Base-by-base conservation (phyloP, 2,329 filamentous ascomycete species). In the Fusarium sp. region DNA sequence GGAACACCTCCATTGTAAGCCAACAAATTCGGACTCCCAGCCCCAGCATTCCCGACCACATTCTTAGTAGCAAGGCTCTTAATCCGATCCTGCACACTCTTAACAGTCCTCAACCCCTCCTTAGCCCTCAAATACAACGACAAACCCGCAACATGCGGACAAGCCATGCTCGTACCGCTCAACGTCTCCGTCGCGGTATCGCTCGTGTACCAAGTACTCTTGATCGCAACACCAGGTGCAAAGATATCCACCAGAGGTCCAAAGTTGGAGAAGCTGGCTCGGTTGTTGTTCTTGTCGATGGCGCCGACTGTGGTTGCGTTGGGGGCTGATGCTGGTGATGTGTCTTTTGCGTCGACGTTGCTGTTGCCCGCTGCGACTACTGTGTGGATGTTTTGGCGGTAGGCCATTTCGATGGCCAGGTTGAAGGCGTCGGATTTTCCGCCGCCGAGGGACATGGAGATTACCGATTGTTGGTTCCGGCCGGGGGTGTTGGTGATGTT, bases 101-200 rank as follows among this genome's bases (percentile, higher is more conserved):
- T 77, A 1, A 86, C 84, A n/a, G 79, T 81, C 10, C 68, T 70
- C 79, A 64, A 85, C 74, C 30, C 43, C 47, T 75, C 71, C 27
- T 61, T 68, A 7, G 59, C 67, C 55, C 49, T 69, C 38, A 90
- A 77, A 75, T 90, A 90, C n/a, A 86, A 82, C 13, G 84, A 69
- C n/a, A 91, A 77, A 15, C 89, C 89, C 25, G 86, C 82, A 56
- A 91, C 82, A 74, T 90, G 88, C 1, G 89, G 88, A 5, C 83
- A 80, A 4, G 88, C 86, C 88, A 90, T 90, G 38, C 84, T 88
- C 8, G 89, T 91, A 34, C 89, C 89, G 16, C 82, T 85, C 72
- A 88, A 82, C 29, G 75, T 82, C 49, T 79, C 79, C n/a, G 76
- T 84, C 25, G 85, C 82, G 8, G 73, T 80, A 40, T 62, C 80